These are phyloP conservation scores for Sphaerostilbella broomeana DNA, from an alignment of 2,329 filamentous ascomycete species.

Conservation along the genomic window DNA sequence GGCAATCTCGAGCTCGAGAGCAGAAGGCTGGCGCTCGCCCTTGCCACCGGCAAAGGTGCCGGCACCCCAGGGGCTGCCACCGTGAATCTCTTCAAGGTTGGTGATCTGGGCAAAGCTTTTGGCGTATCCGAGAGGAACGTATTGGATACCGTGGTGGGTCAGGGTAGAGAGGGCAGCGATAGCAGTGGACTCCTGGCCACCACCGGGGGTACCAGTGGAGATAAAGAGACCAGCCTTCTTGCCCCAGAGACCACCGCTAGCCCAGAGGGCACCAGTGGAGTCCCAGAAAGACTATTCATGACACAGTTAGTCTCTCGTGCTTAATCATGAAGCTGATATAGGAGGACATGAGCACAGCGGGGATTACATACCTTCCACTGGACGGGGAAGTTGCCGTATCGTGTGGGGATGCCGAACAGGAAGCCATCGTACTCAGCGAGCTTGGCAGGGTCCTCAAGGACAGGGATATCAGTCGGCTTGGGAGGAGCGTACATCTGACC, in stretches of 20 bases:
- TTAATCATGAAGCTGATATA: too few relatives aligned
- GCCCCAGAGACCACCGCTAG: conserved; percentile 66
- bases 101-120: conserved; percentile 64
- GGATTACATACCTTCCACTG: conserved; percentile 75
- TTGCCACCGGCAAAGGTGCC: conserved; percentile 78
- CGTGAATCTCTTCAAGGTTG: conserved; percentile 72
- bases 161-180: conserved; percentile 78
- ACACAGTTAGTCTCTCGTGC: too few relatives aligned
- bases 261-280: conserved; percentile 80
- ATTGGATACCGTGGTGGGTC: conserved; percentile 90
- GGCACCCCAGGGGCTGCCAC: conserved; percentile 86
- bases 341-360: neutral
- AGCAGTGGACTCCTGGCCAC: conserved; percentile 87
- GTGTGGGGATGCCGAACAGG: conserved; percentile 89
- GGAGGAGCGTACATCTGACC: conserved; percentile 83
- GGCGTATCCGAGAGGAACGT: conserved; percentile 90
- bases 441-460: conserved; percentile 49
- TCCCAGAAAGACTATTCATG: conserved; percentile 78
- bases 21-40: conserved; percentile 74
- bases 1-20: conserved; percentile 72
- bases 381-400: conserved; percentile 93
- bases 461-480: conserved; percentile 61
- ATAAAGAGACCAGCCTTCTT: conserved; percentile 92
- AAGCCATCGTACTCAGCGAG: conserved; percentile 79
- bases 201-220: conserved; percentile 74